Evolutionary conservation across 2,329 filamentous ascomycete genomes (phyloP).

Genomic region (Calonectria crousiana): DNA sequence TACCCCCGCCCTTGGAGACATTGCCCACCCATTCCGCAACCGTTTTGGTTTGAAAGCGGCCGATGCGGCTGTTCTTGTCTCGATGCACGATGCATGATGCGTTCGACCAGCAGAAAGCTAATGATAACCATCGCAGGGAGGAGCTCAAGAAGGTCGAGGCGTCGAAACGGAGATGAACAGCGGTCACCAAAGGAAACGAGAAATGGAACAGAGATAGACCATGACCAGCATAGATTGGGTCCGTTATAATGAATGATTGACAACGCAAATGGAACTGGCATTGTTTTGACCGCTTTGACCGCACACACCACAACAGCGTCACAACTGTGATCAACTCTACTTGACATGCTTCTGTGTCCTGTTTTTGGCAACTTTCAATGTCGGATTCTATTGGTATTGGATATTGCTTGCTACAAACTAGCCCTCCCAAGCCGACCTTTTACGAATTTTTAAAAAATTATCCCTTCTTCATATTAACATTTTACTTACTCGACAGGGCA

Average conservation of each 20-base stretch:
- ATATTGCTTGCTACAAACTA: constrained; percentile 51
- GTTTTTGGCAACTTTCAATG: constrained; percentile 30
- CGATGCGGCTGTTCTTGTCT: background rate
- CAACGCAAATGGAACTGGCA: constrained; percentile 17
- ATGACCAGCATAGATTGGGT: constrained; percentile 34
- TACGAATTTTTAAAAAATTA: constrained; percentile 43
- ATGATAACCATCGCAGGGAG: constrained; percentile 67
- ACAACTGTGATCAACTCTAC: background rate
- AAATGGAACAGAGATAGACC: constrained; percentile 36
- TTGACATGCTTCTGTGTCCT: background rate
- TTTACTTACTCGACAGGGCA: constrained; percentile 85
- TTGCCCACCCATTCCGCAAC: background rate
- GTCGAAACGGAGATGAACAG: constrained; percentile 69
- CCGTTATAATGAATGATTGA: constrained; percentile 35
- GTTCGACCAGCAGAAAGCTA: constrained; percentile 13
- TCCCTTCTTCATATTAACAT: constrained; percentile 45
- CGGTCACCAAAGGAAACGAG: constrained; percentile 36
- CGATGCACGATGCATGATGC: background rate
- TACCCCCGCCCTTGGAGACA: background rate
- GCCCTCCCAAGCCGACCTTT: constrained; percentile 49
- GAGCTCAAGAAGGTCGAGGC: constrained; percentile 95
- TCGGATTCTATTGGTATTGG: constrained; percentile 28
- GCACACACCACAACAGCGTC: background rate
- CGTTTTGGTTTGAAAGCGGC: background rate
- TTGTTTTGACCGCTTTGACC: background rate